Evolutionary conservation across 1,139 yeast genomes (phyloP).

Genomic region (Pichiaceae sp.): DNA sequence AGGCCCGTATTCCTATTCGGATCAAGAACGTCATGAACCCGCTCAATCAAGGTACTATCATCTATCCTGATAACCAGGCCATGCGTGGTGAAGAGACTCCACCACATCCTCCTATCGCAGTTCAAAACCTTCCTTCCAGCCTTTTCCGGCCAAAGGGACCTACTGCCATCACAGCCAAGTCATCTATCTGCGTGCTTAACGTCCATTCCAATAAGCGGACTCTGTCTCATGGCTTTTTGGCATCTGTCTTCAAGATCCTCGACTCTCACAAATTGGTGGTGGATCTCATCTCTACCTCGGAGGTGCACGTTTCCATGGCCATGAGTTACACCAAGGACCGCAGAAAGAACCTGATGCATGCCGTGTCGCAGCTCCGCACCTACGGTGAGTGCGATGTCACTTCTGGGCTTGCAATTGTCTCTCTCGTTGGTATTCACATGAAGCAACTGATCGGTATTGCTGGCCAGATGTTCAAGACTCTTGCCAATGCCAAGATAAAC

Average conservation of each 20-base stretch:
- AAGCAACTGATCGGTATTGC: constrained; percentile 95
- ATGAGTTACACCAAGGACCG: constrained; percentile 68
- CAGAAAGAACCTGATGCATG: constrained; percentile 46
- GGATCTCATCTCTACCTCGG: constrained; percentile 92
- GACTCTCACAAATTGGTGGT: constrained; percentile 84
- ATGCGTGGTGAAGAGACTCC: constrained; percentile 85
- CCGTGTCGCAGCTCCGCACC: constrained; percentile 66
- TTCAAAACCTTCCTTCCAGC: constrained; percentile 42
- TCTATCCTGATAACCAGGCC: constrained; percentile 83
- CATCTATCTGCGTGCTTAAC: constrained; percentile 83
- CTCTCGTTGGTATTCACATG: constrained; percentile 95
- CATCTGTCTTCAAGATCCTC: constrained; percentile 77
- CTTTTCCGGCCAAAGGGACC: constrained; percentile 68
- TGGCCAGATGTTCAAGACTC: constrained; percentile 90
- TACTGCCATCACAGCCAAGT: constrained; percentile 94
- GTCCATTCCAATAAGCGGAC: constrained; percentile 92
- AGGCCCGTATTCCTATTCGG: constrained; percentile 91
- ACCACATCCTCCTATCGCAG: constrained; percentile 86
- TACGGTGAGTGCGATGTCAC: constrained; percentile 89
- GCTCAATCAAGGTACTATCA: constrained; percentile 80
- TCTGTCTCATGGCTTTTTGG: constrained; percentile 89
- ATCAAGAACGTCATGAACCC: constrained; percentile 95
- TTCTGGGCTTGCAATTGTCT: constrained; percentile 79
- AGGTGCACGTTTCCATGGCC: constrained; percentile 98
- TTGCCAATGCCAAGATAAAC: constrained; percentile 87